phyloP scores from a whole-genome alignment of 176 grass and related monocot genomes.

The Coix lacrymajobi region DNA sequence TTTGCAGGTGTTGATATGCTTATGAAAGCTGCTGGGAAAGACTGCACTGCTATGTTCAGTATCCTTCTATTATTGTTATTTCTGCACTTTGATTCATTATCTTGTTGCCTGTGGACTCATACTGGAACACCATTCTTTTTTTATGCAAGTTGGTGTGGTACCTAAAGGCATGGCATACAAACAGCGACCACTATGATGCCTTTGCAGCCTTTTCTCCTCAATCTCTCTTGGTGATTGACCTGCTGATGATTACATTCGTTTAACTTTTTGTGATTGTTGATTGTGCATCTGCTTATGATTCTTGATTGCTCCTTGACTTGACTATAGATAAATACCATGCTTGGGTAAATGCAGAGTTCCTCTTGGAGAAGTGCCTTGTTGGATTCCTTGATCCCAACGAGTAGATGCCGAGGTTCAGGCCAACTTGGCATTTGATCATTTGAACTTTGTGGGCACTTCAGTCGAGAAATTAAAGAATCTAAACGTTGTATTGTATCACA shows the following conservation, averaged over 20 bases:
- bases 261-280: neutral
- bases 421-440: neutral
- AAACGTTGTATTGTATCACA: neutral
- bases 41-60: constrained; percentile 93
- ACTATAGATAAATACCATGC: constrained; percentile 89
- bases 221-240: neutral
- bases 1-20: constrained; percentile 95
- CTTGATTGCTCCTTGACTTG: constrained; percentile 48
- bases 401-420: neutral
- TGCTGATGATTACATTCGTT: neutral
- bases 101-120: neutral
- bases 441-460: neutral
- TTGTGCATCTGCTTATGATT: neutral
- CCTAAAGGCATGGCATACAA: neutral
- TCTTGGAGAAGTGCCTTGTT: constrained; percentile 91
- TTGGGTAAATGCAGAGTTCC: constrained; percentile 89
- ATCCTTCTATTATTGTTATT: constrained; percentile 58
- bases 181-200: neutral
- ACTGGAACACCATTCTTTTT: constrained; percentile 1
- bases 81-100: neutral
- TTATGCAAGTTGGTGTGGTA: neutral
- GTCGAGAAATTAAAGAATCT: neutral
- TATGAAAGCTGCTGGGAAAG: constrained; percentile 89
- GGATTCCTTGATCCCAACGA: constrained; percentile 65
- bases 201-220: neutral